Percentiles rank a stretch among this genome's conserved stretches.
phyloP scores from a whole-genome alignment of 2,329 filamentous ascomycete genomes.

The Bipolaris zeicola region DNA sequence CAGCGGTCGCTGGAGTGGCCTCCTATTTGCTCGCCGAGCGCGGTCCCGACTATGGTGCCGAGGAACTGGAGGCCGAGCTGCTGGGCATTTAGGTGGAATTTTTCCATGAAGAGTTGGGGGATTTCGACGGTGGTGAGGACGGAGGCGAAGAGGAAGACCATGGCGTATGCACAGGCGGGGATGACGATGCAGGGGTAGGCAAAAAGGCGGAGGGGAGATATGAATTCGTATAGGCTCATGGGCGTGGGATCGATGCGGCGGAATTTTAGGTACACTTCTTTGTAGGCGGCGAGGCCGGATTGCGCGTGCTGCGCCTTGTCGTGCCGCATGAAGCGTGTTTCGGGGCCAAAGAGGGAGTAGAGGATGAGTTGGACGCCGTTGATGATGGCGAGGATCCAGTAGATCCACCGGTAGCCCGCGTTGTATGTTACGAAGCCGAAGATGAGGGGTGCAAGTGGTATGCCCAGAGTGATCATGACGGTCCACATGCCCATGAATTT shows the following conservation, averaged over 20 bases:
- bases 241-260: conserved; percentile 60
- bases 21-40: conserved; percentile 64
- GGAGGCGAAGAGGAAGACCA: conserved; percentile 62
- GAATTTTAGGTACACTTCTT: conserved; percentile 54
- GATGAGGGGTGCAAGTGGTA: conserved; percentile 51
- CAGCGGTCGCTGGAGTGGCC: conserved; percentile 60
- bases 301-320: conserved; percentile 41
- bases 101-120: conserved; percentile 61
- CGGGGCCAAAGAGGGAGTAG: conserved; percentile 58
- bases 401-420: conserved; percentile 64
- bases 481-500: conserved; percentile 66
- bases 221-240: conserved; percentile 56
- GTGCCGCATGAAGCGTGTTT: conserved; percentile 60
- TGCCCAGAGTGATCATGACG: conserved; percentile 56
- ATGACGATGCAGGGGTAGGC: conserved; percentile 56
- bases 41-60: conserved; percentile 61
- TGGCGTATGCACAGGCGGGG: conserved; percentile 59
- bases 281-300: conserved; percentile 46
- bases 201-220: conserved; percentile 57
- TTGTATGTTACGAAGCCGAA: conserved; percentile 57
- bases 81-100: conserved; percentile 63
- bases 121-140: conserved; percentile 64
- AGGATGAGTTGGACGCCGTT: conserved; percentile 63
- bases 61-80: conserved; percentile 65
- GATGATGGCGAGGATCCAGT: conserved; percentile 62